Evolutionary conservation across 805 yeast genomes (phyloP).

Genomic region (Kazachstania kunashirensis): DNA sequence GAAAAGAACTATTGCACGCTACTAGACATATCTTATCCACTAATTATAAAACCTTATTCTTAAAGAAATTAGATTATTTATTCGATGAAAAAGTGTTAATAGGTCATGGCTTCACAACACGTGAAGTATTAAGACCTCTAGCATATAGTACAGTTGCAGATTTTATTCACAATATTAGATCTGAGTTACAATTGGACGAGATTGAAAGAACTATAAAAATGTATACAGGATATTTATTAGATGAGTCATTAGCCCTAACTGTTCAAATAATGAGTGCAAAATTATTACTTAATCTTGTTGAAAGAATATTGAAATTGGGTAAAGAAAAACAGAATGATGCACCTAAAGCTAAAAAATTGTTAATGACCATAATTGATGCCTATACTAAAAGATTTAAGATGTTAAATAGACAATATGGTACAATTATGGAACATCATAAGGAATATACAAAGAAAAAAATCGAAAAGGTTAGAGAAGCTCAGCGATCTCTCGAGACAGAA

Average conservation of each 20-base stretch:
- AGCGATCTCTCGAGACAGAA: constrained; percentile 27
- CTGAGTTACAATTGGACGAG: constrained; percentile 70
- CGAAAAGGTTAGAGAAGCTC: constrained; percentile 36
- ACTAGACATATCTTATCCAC: constrained; percentile 92
- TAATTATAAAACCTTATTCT: constrained; percentile 68
- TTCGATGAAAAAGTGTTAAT: constrained; percentile 81
- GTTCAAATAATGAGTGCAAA: constrained; percentile 97
- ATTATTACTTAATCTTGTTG: constrained; percentile 76
- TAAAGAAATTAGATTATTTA: constrained; percentile 75
- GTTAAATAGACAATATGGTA: constrained; percentile 60
- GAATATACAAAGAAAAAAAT: constrained; percentile 38
- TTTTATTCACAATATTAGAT: constrained; percentile 82
- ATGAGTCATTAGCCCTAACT: constrained; percentile 70
- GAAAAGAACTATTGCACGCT: constrained; percentile 89
- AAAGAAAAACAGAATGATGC: constrained; percentile 63
- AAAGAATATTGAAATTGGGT: constrained; percentile 65
- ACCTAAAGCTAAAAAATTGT: constrained; percentile 49
- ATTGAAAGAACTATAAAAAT: constrained; percentile 80
- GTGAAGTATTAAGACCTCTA: constrained; percentile 81
- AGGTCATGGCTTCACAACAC: constrained; percentile 87
- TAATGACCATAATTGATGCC: constrained; percentile 79
- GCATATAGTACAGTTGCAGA: constrained; percentile 96
- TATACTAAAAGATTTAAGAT: constrained; percentile 74
- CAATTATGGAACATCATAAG: constrained; percentile 53
- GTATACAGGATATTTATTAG: constrained; percentile 73